Conservation (phyloP, 2,329 filamentous ascomycete genomes). For the Corinectria fuckeliana region DNA sequence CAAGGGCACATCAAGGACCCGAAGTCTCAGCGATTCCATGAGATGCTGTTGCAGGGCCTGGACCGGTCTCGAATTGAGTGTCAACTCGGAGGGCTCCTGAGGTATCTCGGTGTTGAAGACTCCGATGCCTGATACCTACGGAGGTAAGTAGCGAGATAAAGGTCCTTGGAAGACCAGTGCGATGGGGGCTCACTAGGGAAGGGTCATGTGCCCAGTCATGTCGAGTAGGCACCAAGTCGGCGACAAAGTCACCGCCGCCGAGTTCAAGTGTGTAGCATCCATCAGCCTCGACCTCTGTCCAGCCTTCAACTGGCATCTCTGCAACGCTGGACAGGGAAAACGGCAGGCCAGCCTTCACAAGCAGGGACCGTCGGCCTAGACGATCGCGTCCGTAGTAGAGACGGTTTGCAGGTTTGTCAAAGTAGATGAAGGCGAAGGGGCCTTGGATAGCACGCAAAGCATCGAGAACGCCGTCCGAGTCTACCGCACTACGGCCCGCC, state of each 20-base stretch:
- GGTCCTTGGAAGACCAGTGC: slow-evolving; percentile 16
- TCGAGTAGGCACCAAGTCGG: slow-evolving; percentile 28
- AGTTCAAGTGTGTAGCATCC: slow-evolving; percentile 77
- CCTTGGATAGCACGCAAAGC: slow-evolving; percentile 72
- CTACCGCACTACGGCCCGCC: slow-evolving; percentile 43
- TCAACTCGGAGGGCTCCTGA: slow-evolving; percentile 33
- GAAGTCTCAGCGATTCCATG: slow-evolving; percentile 65
- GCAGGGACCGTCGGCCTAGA: slow-evolving; percentile 83
- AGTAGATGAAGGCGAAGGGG: slow-evolving; percentile 89
- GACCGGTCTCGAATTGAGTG: slow-evolving; percentile 55
- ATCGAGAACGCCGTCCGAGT: slow-evolving; percentile 48
- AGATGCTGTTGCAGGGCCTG: slow-evolving; percentile 60
- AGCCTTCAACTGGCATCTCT: slow-evolving; percentile 58
- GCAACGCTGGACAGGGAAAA: slow-evolving; percentile 76
- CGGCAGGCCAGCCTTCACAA: slow-evolving; percentile 58
- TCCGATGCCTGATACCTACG: slow-evolving; percentile 61
- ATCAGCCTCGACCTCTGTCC: slow-evolving; percentile 84
- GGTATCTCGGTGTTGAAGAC: slow-evolving; percentile 58
- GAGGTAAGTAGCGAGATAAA: slow-evolving; percentile 51
- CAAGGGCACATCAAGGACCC: slow-evolving; percentile 70
- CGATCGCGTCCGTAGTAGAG: slow-evolving; percentile 88
- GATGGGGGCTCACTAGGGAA: slow-evolving; percentile 52
- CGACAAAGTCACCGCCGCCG: slow-evolving; percentile 15
- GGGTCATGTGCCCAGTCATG: slow-evolving; percentile 43
- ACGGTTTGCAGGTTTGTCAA: slow-evolving; percentile 65